A percentile compares a stretch with the other conserved stretches of the same genome.
Evolutionary conservation across 371 early-diverging fungal genomes (phyloP).

Genomic region (Lichtheimia hyalospora): DNA sequence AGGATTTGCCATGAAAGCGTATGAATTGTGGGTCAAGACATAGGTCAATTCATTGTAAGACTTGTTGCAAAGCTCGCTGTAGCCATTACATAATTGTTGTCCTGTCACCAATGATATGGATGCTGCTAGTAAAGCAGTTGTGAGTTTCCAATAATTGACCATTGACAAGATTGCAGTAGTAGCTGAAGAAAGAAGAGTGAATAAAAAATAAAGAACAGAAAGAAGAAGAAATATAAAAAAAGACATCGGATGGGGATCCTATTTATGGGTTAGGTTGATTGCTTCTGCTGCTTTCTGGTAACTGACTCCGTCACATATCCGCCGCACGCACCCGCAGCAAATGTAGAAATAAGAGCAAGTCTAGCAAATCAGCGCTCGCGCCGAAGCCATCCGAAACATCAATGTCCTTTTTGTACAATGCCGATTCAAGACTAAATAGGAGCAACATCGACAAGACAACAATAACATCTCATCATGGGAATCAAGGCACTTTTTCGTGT

Average conservation of each 20-base stretch:
- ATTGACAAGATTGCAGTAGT: background rate
- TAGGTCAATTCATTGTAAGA: slow-evolving; percentile 58
- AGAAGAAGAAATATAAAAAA: background rate
- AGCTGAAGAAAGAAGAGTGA: background rate
- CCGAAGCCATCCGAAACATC: too few relatives aligned
- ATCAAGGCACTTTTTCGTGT: too few relatives aligned
- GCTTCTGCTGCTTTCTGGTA: background rate
- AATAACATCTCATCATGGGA: too few relatives aligned
- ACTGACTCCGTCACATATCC: too few relatives aligned
- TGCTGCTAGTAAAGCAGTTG: background rate
- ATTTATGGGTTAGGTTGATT: background rate
- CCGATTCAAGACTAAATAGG: too few relatives aligned
- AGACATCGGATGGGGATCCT: background rate
- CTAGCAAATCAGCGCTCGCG: too few relatives aligned
- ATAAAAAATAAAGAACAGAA: background rate
- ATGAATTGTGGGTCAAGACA: slow-evolving; percentile 75
- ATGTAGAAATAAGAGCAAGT: background rate
- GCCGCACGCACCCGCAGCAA: background rate
- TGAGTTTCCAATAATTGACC: background rate
- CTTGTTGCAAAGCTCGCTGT: slow-evolving; percentile 60
- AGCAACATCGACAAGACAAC: too few relatives aligned
- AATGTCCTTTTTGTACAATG: too few relatives aligned
- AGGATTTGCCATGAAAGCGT: slow-evolving; percentile 50
- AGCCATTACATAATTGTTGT: slow-evolving; percentile 70
- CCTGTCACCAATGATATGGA: background rate